These are phyloP conservation scores for Ottelia alismoides DNA, from an alignment of 106 monocot genomes.

Conservation along the genomic window DNA sequence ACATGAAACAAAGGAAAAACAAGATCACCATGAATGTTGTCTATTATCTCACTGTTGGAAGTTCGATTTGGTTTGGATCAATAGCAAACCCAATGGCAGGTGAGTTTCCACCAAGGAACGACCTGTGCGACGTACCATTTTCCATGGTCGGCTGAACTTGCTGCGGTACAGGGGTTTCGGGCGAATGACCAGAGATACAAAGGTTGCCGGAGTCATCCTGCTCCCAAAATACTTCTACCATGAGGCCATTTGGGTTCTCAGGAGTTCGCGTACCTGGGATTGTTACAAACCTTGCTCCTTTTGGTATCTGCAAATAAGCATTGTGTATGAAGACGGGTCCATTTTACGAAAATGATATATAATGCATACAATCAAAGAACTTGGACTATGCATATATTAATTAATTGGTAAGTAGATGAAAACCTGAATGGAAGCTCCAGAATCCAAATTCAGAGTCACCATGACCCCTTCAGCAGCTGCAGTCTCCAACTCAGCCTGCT, in stretches of 20 bases:
- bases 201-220: conserved; percentile 69
- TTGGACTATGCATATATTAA: too few species aligned
- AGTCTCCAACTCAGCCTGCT: conserved; percentile 78
- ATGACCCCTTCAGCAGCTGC: conserved; percentile 46
- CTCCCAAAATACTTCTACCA: conserved; percentile 93
- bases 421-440: conserved; percentile 77
- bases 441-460: conserved; percentile 49
- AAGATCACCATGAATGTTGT: too few species aligned
- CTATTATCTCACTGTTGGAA: too few species aligned
- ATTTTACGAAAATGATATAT: too few species aligned
- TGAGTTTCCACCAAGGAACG: conserved; percentile 2
- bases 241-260: conserved; percentile 64
- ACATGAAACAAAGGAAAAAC: too few species aligned
- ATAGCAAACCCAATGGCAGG: conserved; percentile 39
- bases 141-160: conserved; percentile 20
- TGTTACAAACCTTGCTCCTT: conserved; percentile 72
- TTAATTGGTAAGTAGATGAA: too few species aligned
- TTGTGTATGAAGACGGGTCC: too few species aligned
- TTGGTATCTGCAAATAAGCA: conserved; percentile 65
- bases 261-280: conserved; percentile 67
- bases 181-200: conserved; percentile 71
- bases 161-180: conserved; percentile 39
- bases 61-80: conserved; percentile 39
- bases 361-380: too few species aligned
- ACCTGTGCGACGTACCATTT: conserved; percentile 6